Evolutionary conservation across 768 basidiomycete species (phyloP).

Genomic region (Amanita rimosa): DNA sequence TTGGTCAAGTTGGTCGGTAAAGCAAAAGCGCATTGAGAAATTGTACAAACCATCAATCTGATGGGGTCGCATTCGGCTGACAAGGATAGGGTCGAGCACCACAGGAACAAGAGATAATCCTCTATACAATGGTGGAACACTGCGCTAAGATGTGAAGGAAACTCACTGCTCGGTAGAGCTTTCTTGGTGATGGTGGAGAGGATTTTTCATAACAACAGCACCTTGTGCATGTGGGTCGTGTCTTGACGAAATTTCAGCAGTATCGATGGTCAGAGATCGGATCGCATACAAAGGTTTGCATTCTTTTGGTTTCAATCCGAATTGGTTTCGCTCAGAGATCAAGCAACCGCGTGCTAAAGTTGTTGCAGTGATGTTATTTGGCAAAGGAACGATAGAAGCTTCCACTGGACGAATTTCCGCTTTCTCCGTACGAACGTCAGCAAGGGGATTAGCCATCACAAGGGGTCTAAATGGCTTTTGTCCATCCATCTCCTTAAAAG

Average conservation of each 20-base stretch:
- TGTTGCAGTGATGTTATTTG: slow-evolving; percentile 9
- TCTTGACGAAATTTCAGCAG: slow-evolving; percentile 21
- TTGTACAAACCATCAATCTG: slow-evolving; percentile 64
- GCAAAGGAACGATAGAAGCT: slow-evolving; percentile 17
- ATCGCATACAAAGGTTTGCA: background rate
- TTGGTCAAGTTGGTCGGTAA: slow-evolving; percentile 13
- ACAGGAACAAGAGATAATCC: slow-evolving; percentile 61
- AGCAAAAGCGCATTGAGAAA: background rate
- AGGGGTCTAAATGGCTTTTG: background rate
- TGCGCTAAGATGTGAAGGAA: slow-evolving; percentile 1
- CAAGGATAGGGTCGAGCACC: slow-evolving; percentile 82
- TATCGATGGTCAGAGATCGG: background rate
- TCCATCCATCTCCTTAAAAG: background rate
- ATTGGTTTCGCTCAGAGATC: background rate
- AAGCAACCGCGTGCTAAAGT: slow-evolving; percentile 33
- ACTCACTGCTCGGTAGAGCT: slow-evolving; percentile 62
- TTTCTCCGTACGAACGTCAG: slow-evolving; percentile 32
- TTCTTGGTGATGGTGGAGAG: slow-evolving; percentile 53
- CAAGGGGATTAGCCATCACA: background rate
- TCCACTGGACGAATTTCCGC: slow-evolving; percentile 45
- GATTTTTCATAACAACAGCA: slow-evolving; percentile 81
- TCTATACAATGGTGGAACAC: slow-evolving; percentile 24
- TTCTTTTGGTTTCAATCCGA: background rate
- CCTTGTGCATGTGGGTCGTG: slow-evolving; percentile 69
- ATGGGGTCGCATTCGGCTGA: slow-evolving; percentile 70